Conservation (phyloP, 75 land plant genomes). For the Chamaecyparis obtusa region DNA sequence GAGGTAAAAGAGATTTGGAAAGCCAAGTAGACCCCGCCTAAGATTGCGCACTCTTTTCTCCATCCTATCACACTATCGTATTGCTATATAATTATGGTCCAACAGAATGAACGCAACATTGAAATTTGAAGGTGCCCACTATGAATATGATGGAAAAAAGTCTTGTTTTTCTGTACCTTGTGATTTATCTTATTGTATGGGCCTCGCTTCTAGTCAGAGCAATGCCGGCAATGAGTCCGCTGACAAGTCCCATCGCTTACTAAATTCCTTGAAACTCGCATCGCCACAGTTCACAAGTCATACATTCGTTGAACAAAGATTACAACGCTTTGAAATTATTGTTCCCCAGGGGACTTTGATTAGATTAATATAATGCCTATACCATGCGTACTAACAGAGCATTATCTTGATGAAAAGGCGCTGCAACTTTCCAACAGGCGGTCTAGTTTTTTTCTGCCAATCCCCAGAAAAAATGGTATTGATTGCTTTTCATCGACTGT, state of each 20-base stretch:
- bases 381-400: background rate
- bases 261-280: slow-evolving; percentile 4
- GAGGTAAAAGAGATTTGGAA: background rate
- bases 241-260: background rate
- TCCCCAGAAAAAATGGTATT: too few relatives aligned
- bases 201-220: background rate
- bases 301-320: background rate
- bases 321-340: background rate
- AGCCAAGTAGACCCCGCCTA: background rate
- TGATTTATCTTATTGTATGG: background rate
- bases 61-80: background rate
- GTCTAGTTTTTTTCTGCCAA: too few relatives aligned
- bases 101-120: background rate
- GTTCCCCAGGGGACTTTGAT: too few relatives aligned
- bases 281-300: background rate
- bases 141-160: background rate
- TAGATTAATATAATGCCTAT: background rate
- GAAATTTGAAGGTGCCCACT: background rate
- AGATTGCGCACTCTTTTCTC: background rate
- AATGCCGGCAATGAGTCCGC: background rate
- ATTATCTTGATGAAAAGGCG: too few relatives aligned
- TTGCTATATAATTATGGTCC: background rate
- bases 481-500: too few relatives aligned
- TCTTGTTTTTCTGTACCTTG: background rate
- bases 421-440: too few relatives aligned